phyloP scores from a whole-genome alignment of 257 asterid species.

The Paulownia fortunei region DNA sequence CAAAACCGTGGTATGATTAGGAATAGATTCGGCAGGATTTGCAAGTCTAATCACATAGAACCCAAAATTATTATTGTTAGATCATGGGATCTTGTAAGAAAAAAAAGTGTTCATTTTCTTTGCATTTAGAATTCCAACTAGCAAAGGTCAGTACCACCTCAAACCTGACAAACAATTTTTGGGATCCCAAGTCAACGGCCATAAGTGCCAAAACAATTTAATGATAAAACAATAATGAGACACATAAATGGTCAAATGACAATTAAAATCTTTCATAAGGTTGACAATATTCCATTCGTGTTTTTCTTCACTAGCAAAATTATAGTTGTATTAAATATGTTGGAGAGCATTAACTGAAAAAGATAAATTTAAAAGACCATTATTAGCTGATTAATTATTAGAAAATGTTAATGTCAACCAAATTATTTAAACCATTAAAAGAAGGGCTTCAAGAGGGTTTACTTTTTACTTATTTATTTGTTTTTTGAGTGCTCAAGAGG shows the following conservation, averaged over 20 bases:
- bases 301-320: background rate
- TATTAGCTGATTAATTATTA: background rate
- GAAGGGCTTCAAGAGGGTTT: background rate
- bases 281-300: background rate
- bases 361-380: background rate
- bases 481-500: too few relatives aligned
- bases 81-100: conserved; percentile 34
- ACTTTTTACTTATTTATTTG: too few relatives aligned
- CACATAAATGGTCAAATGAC: background rate
- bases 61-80: conserved; percentile 27
- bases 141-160: conserved; percentile 25
- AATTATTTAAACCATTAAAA: background rate
- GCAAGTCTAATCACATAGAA: conserved; percentile 32
- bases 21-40: conserved; percentile 37
- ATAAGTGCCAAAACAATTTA: conserved; percentile 11
- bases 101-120: conserved; percentile 17
- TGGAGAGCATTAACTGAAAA: background rate
- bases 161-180: conserved; percentile 19
- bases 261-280: background rate
- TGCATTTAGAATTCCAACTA: background rate
- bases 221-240: conserved; percentile 4
- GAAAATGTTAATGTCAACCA: background rate
- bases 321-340: too few relatives aligned
- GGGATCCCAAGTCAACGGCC: background rate
- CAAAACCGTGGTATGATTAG: conserved; percentile 34